Evolutionary conservation across 1,284 basidiomycete species (phyloP), one percentile per base, ranked within the genome.

Genomic region (Calocybe gambosa): DNA sequence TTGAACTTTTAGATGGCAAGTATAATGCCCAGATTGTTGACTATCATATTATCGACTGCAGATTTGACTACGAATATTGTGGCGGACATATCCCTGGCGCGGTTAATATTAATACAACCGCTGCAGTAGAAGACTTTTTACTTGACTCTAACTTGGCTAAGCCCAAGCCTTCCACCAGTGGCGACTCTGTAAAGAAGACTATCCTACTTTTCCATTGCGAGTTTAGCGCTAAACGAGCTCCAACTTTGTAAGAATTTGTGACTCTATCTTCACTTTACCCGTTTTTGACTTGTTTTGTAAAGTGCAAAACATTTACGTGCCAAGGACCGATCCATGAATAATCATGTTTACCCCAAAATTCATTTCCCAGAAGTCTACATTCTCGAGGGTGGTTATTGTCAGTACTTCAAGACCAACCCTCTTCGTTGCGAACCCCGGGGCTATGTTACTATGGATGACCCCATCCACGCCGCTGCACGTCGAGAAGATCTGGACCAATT

Each of bases 341-440:
- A 85, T 52, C 84, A 89, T 50, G 70, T 85, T 31, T 99, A 98
- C 63, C 95, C 95, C 5, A 89, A 80, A 59, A 85, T 98, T 46
- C 89, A 93, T 67, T 99, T 93, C 62, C 95, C 95, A 0, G 95
- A 99, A 66, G 78, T 99, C 4, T 99, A 99, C 72, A 82, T 99
- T 54, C 78, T 99, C 5, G 89, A 96, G 65, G 96, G 96, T 38
- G 95, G 95, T 5, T 99, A 97, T 66, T 90, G 82, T 57, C 78
- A 80, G 43, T 99, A 94, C 68, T 97, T 78, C 71, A 78, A 82
- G 56, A 65, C 70, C 33, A 84, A 77, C 49, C 70, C 78, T 1
- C 58, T 66, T 39, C 82, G 84, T 36, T 97, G 94, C 69, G 73
- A 88, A 46, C 93, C 93, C 0, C 72, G 69, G 19, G 84, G 78